A percentile compares a stretch with the other conserved stretches of the same genome.
phyloP scores from a whole-genome alignment of 2,329 filamentous ascomycete genomes.

The Whalleya microplaca region DNA sequence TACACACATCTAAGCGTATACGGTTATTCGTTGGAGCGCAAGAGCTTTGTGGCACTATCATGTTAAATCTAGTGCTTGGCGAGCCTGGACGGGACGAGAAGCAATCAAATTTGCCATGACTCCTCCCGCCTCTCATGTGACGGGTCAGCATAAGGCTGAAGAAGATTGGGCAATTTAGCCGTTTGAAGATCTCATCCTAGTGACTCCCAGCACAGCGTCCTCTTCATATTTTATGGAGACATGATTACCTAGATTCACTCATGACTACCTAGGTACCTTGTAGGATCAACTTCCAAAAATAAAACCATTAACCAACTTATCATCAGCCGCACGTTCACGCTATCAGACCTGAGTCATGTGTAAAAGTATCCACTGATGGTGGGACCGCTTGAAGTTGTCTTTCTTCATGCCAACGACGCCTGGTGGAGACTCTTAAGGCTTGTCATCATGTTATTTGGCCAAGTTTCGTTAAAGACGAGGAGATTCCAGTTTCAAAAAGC shows the following conservation, averaged over 20 bases:
- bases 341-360: too few species aligned
- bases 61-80: not conserved
- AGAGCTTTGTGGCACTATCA: not conserved
- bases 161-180: slow-evolving; percentile 18
- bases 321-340: too few species aligned
- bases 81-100: not conserved
- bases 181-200: slow-evolving; percentile 6
- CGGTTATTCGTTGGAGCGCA: not conserved
- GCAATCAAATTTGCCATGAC: too few species aligned
- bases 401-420: not conserved
- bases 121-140: not conserved
- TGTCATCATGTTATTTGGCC: not conserved
- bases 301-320: too few species aligned
- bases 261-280: not conserved
- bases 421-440: not conserved
- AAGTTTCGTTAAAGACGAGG: slow-evolving; percentile 2
- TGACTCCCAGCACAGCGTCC: not conserved
- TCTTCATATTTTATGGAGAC: not conserved
- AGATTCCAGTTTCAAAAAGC: slow-evolving; percentile 6
- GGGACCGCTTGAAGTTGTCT: too few species aligned
- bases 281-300: too few species aligned
- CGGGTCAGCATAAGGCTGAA: not conserved
- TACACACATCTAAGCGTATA: not conserved
- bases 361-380: too few species aligned
- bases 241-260: not conserved